Conservation (phyloP, 805 yeast genomes). For the Cyberlindnera saturnus region DNA sequence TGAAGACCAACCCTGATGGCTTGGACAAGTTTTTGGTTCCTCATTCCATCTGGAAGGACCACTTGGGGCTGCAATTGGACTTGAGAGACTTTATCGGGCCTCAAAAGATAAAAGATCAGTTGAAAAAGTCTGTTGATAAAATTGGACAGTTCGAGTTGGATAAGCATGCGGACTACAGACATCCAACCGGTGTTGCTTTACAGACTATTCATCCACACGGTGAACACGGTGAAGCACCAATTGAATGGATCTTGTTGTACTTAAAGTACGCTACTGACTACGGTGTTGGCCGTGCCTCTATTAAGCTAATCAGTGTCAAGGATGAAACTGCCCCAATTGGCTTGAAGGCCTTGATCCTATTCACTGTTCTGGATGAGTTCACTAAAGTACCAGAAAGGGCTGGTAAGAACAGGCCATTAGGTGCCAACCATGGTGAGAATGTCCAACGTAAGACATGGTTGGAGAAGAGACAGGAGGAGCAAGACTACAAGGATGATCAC, state of each 20-base stretch:
- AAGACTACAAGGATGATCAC: constrained; percentile 25
- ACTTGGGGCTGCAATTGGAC: constrained; percentile 29
- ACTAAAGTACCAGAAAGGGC: constrained; percentile 27
- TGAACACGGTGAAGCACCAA: constrained; percentile 21
- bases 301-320: constrained; percentile 28
- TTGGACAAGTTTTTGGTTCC: constrained; percentile 23
- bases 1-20: constrained; percentile 8
- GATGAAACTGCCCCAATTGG: constrained; percentile 24
- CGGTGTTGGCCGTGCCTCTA: constrained; percentile 30
- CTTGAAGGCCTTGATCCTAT: constrained; percentile 29
- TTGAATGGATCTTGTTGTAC: constrained; percentile 32
- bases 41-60: constrained; percentile 34
- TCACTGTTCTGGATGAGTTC: constrained; percentile 30
- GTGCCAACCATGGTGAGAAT: constrained; percentile 36
- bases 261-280: constrained; percentile 26
- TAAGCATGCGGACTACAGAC: constrained; percentile 24
- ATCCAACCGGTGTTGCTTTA: constrained; percentile 26
- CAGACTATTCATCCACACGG: constrained; percentile 25
- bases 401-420: constrained; percentile 29
- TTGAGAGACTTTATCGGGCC: constrained; percentile 29
- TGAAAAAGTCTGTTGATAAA: constrained; percentile 13
- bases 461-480: constrained; percentile 28
- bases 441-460: constrained; percentile 32
- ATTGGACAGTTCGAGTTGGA: constrained; percentile 27
- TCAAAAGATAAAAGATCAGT: constrained; percentile 20